Evolutionary conservation across 1,139 yeast species (phyloP), one percentile per base, ranked within the genome.

Genomic region (Trichomonascaceae sp.): DNA sequence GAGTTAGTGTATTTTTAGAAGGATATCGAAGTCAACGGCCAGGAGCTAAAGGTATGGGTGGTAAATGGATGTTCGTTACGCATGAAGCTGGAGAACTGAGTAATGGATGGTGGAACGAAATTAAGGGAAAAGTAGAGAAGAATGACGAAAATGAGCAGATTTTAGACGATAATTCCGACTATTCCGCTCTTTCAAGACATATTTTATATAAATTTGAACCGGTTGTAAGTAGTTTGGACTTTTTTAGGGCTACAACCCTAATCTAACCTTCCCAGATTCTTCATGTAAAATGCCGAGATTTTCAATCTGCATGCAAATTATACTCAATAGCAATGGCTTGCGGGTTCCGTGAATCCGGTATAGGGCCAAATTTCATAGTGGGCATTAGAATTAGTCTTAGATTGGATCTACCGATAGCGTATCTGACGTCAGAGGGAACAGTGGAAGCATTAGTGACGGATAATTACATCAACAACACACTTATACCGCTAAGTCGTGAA

Each of bases 21-120:
- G 96, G 96, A 1, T 57, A 58, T 27, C 70, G 66, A 56, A 30
- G 39, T 15, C 44, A 59, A 0, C 81, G 82, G 62, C 77, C 85
- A 12, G 95, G 95, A 1, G 87, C 95, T n/a, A 88, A 88, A 64
- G 96, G 96, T 2, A 80, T 82, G 53, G 87, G 89, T 50, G 96
- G 96, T 0, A 77, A 76, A 56, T 88, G 96, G 96, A 64, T 87
- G n/a, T 88, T 81, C 71, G 89, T 88, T 1, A 82, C 89, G 0
- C 96, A 88, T 65, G 82, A 84, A 48, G 74, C 78, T 1, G 60
- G 64, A 1, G 72, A 78, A 12, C 71, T 86, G n/a, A 61, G 66
- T 1, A 64, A 56, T 7, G 60, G 58, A n/a, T 85, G 93, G 93
- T 73, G 79, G 67, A 62, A 51, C 2, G 63, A 63, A 20, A 54